These are phyloP conservation scores for Penicillium flavigenum DNA, from an alignment of 495 filamentous ascomycete species.

Conservation along the genomic window DNA sequence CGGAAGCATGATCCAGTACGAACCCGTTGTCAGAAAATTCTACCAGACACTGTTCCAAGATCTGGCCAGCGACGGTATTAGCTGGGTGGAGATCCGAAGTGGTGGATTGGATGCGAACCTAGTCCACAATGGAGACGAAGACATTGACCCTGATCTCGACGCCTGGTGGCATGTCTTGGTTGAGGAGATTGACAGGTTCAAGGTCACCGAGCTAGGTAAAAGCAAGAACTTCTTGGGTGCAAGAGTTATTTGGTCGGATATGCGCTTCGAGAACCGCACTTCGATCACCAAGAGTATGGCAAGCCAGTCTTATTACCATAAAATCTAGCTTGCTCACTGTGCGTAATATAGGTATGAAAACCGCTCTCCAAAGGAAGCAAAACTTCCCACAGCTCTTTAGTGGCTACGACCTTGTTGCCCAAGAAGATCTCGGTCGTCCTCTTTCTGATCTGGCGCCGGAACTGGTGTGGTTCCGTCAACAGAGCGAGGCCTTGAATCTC, in stretches of 20 bases:
- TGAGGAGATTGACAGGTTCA: conserved; percentile 19
- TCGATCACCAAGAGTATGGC: conserved; percentile 1
- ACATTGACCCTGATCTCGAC: conserved; percentile 1
- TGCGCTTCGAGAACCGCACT: conserved; percentile 5
- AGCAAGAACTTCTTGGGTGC: conserved; percentile 18
- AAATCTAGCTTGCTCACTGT: neutral
- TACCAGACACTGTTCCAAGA: neutral
- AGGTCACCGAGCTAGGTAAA: conserved; percentile 7
- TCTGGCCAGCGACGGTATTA: neutral
- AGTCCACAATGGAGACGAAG: neutral
- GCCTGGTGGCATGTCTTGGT: conserved; percentile 18
- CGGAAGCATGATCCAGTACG: neutral
- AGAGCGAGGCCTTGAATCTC: conserved; percentile 14
- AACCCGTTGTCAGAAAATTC: neutral
- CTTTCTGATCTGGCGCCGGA: conserved; percentile 21
- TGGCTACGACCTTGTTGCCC: conserved; percentile 23
- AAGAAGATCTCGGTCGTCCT: conserved; percentile 26
- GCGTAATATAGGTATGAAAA: neutral
- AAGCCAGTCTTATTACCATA: neutral
- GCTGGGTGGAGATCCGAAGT: neutral
- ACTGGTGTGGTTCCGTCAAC: conserved; percentile 24
- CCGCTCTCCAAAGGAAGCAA: neutral
- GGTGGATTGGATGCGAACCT: neutral
- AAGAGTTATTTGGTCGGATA: conserved; percentile 15
- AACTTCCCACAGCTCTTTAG: conserved; percentile 18